These are phyloP conservation scores for Globisporangium radiosum DNA, from an alignment of 352 stramenopile genomes.

Conservation along the genomic window DNA sequence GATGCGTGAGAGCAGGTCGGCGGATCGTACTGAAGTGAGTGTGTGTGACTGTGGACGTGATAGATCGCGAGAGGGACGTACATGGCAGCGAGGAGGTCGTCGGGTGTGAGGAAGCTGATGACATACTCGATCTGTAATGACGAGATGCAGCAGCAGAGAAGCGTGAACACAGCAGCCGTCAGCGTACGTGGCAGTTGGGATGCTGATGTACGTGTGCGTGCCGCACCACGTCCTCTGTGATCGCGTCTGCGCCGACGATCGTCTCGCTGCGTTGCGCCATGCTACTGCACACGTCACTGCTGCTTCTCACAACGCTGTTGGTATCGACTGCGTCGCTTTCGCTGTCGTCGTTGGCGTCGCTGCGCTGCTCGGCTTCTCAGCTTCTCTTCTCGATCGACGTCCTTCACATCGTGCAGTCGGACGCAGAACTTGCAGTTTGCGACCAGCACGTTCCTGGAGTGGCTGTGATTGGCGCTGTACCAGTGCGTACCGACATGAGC, in stretches of 20 bases:
- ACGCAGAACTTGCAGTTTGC: background rate
- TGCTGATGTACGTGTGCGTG: no score
- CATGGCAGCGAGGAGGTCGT: constrained; percentile 42
- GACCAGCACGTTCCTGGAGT: background rate
- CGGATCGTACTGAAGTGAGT: background rate
- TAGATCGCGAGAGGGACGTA: constrained; percentile 15
- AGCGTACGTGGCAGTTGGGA: no score
- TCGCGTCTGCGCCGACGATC: constrained; percentile 3
- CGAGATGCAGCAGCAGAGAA: background rate
- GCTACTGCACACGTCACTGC: background rate
- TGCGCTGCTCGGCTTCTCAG: background rate
- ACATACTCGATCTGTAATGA: constrained; percentile 34
- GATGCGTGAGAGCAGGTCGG: background rate
- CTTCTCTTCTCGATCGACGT: background rate
- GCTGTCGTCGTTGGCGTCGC: background rate
- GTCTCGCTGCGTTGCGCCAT: background rate
- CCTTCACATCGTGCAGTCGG: no score
- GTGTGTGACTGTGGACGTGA: background rate
- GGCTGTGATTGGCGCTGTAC: background rate
- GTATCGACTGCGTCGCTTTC: background rate
- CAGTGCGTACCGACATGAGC: background rate
- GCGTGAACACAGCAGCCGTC: no score
- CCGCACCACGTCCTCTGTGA: constrained; percentile 39
- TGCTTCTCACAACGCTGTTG: background rate
- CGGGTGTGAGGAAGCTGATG: constrained; percentile 42